Evolutionary conservation across 1,139 yeast genomes (phyloP), one percentile per base, ranked within the genome.

Genomic region (Zygosaccharomyces pseudobailii): DNA sequence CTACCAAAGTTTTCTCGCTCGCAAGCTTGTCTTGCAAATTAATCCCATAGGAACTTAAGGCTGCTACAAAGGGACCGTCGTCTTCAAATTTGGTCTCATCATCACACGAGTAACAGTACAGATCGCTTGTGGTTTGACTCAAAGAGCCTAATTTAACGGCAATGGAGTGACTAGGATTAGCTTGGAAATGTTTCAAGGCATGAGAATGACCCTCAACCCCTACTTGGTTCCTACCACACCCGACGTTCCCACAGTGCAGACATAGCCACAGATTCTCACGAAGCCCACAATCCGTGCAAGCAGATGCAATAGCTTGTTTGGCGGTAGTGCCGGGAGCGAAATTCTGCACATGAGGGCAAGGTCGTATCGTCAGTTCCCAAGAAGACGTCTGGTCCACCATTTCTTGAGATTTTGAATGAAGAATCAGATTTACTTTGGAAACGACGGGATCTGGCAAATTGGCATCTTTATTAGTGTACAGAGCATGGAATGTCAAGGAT

Each of bases 181-280:
- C 64, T 3, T 79, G 69, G 59, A 66, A 84, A 68, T 94, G 99
- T 0, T 67, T 66, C 55, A 92, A 70, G 0, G 96, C 97, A 66
- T 92, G 98, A 0, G 96, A 84, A 60, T 90, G 82, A 4, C 99
- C 99, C 23, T 87, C 82, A 27, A 88, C 79, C 28, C 97, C 98
- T 61, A 86, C 87, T 66, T 92, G 98, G 32, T 82, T 82, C 55
- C 99, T 75, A 19, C 97, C 97, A 70, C 99, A 92, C 2, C 97
- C 97, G 8, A 89, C 63, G 38, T 77, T 73, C 1, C 97, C 98
- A 73, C 98, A 92, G 37, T 79, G 79, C 36, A 92, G 70, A 71
- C 99, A 92, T 21, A 92, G 75, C 99, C 99, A 92, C 42, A 92
- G 70, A 62, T 92, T 92, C 55, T 83, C 86, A 31, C 69, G 67